A percentile compares a stretch with the other conserved stretches of the same genome.
Evolutionary conservation across 108 stramenopile species (phyloP).

Genomic region (Discostella pseudostelligera): DNA sequence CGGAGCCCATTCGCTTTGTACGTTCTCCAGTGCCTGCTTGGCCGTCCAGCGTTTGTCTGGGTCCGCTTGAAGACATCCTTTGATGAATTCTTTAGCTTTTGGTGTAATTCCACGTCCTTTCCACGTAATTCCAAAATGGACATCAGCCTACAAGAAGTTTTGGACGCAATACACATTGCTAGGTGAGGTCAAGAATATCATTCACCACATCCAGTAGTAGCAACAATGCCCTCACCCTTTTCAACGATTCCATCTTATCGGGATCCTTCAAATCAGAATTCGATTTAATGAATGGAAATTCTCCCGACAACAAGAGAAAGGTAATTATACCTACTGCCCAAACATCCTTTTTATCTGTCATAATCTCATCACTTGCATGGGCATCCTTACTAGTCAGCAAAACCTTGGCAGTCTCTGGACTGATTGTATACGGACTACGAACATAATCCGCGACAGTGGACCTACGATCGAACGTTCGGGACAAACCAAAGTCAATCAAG

Average conservation of each 20-base stretch:
- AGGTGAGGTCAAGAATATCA: not conserved
- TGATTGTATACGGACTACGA: constrained; percentile 45
- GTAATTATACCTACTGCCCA: constrained; percentile 85
- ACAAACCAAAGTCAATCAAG: constrained; percentile 76
- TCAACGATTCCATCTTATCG: constrained; percentile 32
- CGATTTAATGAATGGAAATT: constrained; percentile 53
- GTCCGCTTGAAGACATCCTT: constrained; percentile 47
- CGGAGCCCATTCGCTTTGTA: constrained; percentile 49
- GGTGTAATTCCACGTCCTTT: constrained; percentile 43
- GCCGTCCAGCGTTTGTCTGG: constrained; percentile 52
- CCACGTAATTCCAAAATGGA: constrained; percentile 51
- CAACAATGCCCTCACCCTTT: constrained; percentile 23
- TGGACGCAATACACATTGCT: not conserved
- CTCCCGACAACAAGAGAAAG: constrained; percentile 74
- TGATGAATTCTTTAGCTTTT: constrained; percentile 41
- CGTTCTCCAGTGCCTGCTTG: constrained; percentile 47
- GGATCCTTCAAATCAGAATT: constrained; percentile 44
- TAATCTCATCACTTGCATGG: constrained; percentile 4
- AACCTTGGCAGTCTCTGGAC: constrained; percentile 37
- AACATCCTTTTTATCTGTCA: constrained; percentile 73
- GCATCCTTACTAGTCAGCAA: not conserved
- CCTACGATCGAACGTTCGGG: constrained; percentile 41
- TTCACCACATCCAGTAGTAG: not conserved
- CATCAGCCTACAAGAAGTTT: constrained; percentile 23
- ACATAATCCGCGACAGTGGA: constrained; percentile 36